phyloP scores from a whole-genome alignment of 148 eudicot genomes.

The Bassia scoparia region DNA sequence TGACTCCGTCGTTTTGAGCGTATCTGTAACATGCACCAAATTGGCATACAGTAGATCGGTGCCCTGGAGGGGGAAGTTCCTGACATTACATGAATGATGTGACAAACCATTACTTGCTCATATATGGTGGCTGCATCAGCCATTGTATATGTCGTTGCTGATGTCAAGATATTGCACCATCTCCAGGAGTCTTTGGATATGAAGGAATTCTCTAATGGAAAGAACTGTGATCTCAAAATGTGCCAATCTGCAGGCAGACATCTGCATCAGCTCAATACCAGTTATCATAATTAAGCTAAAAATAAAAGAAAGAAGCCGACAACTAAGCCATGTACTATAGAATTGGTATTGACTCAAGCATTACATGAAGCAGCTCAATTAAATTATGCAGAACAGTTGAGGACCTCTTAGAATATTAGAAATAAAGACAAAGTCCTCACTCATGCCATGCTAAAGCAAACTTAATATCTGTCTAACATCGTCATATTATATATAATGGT shows the following conservation, averaged over 20 bases:
- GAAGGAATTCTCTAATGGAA: conserved; percentile 93
- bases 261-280: conserved; percentile 44
- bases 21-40: conserved; percentile 47
- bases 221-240: conserved; percentile 83
- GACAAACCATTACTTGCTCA: conserved; percentile 49
- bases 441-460: conserved; percentile 2
- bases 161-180: conserved; percentile 76
- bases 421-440: too few species aligned
- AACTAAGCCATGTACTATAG: neutral
- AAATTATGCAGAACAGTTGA: neutral
- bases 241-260: conserved; percentile 99
- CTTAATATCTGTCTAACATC: neutral
- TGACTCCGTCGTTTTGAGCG: conserved; percentile 75
- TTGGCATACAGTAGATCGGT: conserved; percentile 10
- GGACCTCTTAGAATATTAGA: too few species aligned
- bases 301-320: neutral
- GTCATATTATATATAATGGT: too few species aligned
- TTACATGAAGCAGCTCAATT: neutral
- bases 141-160: conserved; percentile 74
- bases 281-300: neutral
- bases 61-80: neutral
- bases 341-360: neutral
- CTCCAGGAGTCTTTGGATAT: conserved; percentile 75
- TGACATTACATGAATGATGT: conserved; percentile 13
- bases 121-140: conserved; percentile 81